These are phyloP conservation scores for Moesziomyces parantarcticus DNA, from an alignment of 1,284 basidiomycete species.

Conservation along the genomic window DNA sequence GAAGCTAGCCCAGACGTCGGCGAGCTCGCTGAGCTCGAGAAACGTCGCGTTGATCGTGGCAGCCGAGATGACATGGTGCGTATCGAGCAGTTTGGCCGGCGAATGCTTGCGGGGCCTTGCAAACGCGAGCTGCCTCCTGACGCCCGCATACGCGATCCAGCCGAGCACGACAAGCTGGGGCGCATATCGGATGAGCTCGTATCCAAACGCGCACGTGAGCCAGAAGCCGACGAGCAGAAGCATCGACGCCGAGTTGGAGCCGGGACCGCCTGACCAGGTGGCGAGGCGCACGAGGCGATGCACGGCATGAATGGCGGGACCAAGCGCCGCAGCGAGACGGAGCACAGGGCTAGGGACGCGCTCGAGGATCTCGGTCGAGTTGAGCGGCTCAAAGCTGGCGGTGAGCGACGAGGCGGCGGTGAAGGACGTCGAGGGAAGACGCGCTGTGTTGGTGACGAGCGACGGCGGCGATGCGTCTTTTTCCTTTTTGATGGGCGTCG, in stretches of 20 bases:
- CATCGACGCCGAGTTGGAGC: slow-evolving; percentile 48
- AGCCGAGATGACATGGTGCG: slow-evolving; percentile 32
- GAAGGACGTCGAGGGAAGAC: slow-evolving; percentile 32
- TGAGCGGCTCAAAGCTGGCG: slow-evolving; percentile 39
- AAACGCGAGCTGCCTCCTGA: slow-evolving; percentile 42
- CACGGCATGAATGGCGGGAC: slow-evolving; percentile 48
- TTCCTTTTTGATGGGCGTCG: slow-evolving; percentile 30
- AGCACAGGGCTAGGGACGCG: slow-evolving; percentile 51
- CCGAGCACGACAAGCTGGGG: slow-evolving; percentile 57
- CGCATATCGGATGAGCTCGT: slow-evolving; percentile 62
- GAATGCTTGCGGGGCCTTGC: slow-evolving; percentile 27
- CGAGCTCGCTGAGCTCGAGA: slow-evolving; percentile 57
- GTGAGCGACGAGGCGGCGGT: slow-evolving; percentile 34
- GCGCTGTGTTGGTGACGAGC: slow-evolving; percentile 30
- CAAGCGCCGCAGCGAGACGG: slow-evolving; percentile 44
- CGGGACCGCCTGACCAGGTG: slow-evolving; percentile 61
- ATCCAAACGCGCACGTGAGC: slow-evolving; percentile 60
- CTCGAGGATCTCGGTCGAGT: slow-evolving; percentile 51
- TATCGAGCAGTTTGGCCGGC: slow-evolving; percentile 24
- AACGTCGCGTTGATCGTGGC: slow-evolving; percentile 55
- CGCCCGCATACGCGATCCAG: slow-evolving; percentile 50
- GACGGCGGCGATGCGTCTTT: slow-evolving; percentile 21
- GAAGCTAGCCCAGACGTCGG: slow-evolving; percentile 59
- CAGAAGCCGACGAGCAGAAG: slow-evolving; percentile 61
- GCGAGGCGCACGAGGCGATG: slow-evolving; percentile 57